Evolutionary conservation across 495 filamentous ascomycete genomes (phyloP).

Genomic region (Aspergillus cavernicola): DNA sequence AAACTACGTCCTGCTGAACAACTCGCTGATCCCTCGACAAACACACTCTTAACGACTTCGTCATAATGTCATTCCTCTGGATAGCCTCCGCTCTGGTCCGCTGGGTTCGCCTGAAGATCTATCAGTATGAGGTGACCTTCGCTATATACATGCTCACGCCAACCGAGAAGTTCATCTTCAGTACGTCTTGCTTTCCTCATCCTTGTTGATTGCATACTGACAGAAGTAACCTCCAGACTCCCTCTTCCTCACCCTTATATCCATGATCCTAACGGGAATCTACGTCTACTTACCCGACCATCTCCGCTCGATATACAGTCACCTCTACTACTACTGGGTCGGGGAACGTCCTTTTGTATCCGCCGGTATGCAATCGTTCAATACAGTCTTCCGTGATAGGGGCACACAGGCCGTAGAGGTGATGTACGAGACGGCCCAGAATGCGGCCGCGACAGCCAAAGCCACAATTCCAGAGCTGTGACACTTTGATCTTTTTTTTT

Average conservation of each 20-base stretch:
- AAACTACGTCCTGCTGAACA: background rate
- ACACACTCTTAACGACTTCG: background rate
- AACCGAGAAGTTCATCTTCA: constrained; percentile 82
- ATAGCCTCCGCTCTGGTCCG: constrained; percentile 47
- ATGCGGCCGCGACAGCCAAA: constrained; percentile 32
- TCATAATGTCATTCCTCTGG: constrained; percentile 32
- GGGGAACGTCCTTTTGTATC: constrained; percentile 59
- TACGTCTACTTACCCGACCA: constrained; percentile 93
- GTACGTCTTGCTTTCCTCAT: constrained; percentile 41
- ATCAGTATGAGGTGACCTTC: constrained; percentile 85
- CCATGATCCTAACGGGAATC: constrained; percentile 78
- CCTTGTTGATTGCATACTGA: background rate
- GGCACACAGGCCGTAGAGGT: constrained; percentile 34
- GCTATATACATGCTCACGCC: constrained; percentile 83
- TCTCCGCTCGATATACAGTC: constrained; percentile 67
- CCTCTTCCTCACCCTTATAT: constrained; percentile 79
- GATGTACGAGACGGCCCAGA: constrained; percentile 44
- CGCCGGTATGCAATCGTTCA: constrained; percentile 30
- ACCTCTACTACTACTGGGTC: constrained; percentile 91
- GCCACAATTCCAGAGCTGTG: constrained; percentile 36
- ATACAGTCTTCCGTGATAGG: constrained; percentile 35
- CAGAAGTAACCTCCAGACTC: constrained; percentile 57
- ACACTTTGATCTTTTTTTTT: constrained; percentile 5
- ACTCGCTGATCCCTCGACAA: background rate
- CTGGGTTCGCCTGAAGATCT: constrained; percentile 73